Evolutionary conservation across 106 monocot species (phyloP).

Genomic region (Amphibolis antarctica): DNA sequence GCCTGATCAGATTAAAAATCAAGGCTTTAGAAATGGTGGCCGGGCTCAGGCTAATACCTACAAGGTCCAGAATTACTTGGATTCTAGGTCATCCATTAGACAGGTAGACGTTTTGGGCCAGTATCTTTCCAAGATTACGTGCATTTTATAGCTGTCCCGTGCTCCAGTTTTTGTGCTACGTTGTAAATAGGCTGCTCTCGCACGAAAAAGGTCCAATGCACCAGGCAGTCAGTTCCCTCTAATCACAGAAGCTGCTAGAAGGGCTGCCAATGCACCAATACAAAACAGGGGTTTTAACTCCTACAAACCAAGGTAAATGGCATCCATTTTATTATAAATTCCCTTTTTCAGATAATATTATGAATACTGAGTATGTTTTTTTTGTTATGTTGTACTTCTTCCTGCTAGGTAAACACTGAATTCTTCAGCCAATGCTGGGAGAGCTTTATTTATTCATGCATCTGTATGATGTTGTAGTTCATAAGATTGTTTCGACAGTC

Average conservation of each 20-base stretch:
- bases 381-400: not conserved
- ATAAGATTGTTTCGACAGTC: not conserved
- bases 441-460: not conserved
- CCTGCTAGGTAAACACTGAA: slow-evolving; percentile 1
- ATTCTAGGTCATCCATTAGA: slow-evolving; percentile 75
- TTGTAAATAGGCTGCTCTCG: slow-evolving; percentile 51
- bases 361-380: too few species aligned
- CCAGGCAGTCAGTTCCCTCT: slow-evolving; percentile 44
- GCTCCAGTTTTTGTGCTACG: not conserved
- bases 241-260: slow-evolving; percentile 44
- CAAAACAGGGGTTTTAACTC: slow-evolving; percentile 28
- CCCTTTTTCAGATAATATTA: too few species aligned
- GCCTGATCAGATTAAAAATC: slow-evolving; percentile 47
- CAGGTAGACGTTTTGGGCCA: slow-evolving; percentile 31
- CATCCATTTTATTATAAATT: not conserved
- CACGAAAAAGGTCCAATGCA: slow-evolving; percentile 65
- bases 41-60: slow-evolving; percentile 26
- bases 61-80: slow-evolving; percentile 48
- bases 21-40: slow-evolving; percentile 38
- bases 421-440: not conserved
- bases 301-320: slow-evolving; percentile 48
- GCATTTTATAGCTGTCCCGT: not conserved
- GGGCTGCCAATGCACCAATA: slow-evolving; percentile 34
- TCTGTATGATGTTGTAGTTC: not conserved
- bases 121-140: not conserved